Conservation (phyloP, 768 basidiomycete genomes). For the Boletus subparvulus region DNA sequence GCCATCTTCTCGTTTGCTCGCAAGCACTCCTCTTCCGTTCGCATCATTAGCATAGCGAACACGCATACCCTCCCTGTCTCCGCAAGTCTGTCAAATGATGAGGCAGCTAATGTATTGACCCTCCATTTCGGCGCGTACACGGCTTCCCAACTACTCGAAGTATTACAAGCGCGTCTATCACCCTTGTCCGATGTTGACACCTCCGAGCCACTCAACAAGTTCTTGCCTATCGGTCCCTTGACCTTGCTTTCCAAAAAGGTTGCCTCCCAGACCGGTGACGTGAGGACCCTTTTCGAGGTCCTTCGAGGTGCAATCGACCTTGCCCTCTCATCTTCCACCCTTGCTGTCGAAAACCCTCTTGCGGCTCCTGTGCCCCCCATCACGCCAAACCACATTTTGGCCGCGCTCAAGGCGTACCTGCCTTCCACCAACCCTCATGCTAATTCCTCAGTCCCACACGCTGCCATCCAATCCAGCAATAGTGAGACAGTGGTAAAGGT, state of each 20-base stretch:
- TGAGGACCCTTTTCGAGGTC: slow-evolving; percentile 77
- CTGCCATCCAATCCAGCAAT: slow-evolving; percentile 30
- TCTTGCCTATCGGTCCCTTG: slow-evolving; percentile 64
- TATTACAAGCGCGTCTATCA: slow-evolving; percentile 63
- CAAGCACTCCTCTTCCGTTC: slow-evolving; percentile 49
- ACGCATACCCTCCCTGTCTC: slow-evolving; percentile 79
- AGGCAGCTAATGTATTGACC: slow-evolving; percentile 49
- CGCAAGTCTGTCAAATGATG: slow-evolving; percentile 36
- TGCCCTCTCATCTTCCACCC: slow-evolving; percentile 39
- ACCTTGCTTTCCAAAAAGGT: slow-evolving; percentile 77
- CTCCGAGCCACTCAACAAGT: slow-evolving; percentile 41
- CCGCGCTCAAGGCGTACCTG: slow-evolving; percentile 72
- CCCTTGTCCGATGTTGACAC: slow-evolving; percentile 42
- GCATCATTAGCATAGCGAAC: slow-evolving; percentile 85
- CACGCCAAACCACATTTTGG: slow-evolving; percentile 66
- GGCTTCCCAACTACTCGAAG: slow-evolving; percentile 64
- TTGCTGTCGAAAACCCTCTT: slow-evolving; percentile 25
- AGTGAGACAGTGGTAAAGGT: slow-evolving; percentile 70
- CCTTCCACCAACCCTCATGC: slow-evolving; percentile 36
- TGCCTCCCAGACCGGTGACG: slow-evolving; percentile 80
- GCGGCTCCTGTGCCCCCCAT: slow-evolving; percentile 43
- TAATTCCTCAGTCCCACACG: slow-evolving; percentile 16
- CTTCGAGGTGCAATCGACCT: slow-evolving; percentile 77
- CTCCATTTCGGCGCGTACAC: slow-evolving; percentile 83
- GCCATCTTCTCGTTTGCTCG: slow-evolving; percentile 70